These are phyloP conservation scores for Lignosus rhinocerotis DNA, from an alignment of 1,284 basidiomycete genomes.

Conservation along the genomic window DNA sequence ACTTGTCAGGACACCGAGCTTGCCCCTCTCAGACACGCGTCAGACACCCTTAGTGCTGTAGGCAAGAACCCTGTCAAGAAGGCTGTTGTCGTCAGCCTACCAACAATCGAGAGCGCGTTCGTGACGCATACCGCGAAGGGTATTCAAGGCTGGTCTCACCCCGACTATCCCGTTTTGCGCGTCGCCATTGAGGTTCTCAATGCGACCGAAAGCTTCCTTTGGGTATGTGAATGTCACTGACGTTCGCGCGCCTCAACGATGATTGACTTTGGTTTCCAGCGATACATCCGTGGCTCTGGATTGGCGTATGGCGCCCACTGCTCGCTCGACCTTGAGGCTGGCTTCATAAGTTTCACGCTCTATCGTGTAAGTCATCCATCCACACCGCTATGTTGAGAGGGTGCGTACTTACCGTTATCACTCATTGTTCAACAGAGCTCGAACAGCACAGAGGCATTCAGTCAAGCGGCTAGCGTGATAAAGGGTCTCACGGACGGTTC, in stretches of 20 bases:
- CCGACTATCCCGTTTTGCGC: slow-evolving; percentile 82
- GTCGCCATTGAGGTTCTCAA: slow-evolving; percentile 90
- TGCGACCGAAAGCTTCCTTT: slow-evolving; percentile 93
- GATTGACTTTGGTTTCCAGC: slow-evolving; percentile 40
- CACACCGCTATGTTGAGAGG: background rate
- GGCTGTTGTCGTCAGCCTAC: slow-evolving; percentile 85
- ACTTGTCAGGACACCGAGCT: slow-evolving; percentile 48
- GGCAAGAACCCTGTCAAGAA: slow-evolving; percentile 76
- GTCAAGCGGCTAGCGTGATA: slow-evolving; percentile 79
- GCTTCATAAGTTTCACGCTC: slow-evolving; percentile 79
- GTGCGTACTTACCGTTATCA: background rate
- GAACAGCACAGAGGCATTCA: slow-evolving; percentile 82
- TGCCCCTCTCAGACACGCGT: slow-evolving; percentile 67
- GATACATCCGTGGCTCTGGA: slow-evolving; percentile 88
- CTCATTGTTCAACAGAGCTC: slow-evolving; percentile 65
- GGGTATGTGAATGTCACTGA: slow-evolving; percentile 52
- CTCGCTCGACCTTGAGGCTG: slow-evolving; percentile 79
- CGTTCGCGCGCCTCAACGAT: background rate
- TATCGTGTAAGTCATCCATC: slow-evolving; percentile 63
- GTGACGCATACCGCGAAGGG: slow-evolving; percentile 81
- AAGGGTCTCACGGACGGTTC: slow-evolving; percentile 76
- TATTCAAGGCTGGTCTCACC: slow-evolving; percentile 78
- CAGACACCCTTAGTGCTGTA: slow-evolving; percentile 72
- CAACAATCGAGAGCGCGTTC: slow-evolving; percentile 94
- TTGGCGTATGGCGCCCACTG: slow-evolving; percentile 93